These are phyloP conservation scores for Alternaria longipes DNA, from an alignment of 2,329 filamentous ascomycete genomes.

Conservation along the genomic window DNA sequence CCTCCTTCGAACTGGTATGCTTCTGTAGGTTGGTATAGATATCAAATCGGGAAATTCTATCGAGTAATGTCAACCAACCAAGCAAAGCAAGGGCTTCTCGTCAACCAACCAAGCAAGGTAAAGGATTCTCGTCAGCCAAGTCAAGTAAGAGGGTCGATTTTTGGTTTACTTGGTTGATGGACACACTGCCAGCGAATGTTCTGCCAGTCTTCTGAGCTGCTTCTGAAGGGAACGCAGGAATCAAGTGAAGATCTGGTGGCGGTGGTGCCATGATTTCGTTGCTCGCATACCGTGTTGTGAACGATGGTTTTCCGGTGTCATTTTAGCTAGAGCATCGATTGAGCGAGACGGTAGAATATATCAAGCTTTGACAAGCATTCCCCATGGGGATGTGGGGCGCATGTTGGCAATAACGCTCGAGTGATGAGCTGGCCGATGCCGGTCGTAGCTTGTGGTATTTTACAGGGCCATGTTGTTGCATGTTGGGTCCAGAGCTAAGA, in stretches of 20 bases:
- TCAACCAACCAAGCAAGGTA: too few species aligned
- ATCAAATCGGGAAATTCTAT: too few species aligned
- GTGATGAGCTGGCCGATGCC: not conserved
- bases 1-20: too few species aligned
- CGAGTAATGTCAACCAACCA: too few species aligned
- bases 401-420: not conserved
- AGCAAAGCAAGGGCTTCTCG: too few species aligned
- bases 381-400: not conserved
- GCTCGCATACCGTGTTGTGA: not conserved
- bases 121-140: too few species aligned
- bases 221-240: conserved; percentile 16
- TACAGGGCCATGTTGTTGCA: not conserved
- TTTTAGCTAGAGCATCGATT: not conserved
- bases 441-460: not conserved
- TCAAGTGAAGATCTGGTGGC: conserved; percentile 5
- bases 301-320: not conserved
- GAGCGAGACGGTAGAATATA: not conserved
- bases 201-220: conserved; percentile 10
- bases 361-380: not conserved
- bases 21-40: too few species aligned
- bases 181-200: conserved; percentile 21
- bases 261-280: not conserved
- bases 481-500: not conserved
- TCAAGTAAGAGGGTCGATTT: too few species aligned
- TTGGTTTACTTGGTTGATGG: too few species aligned